Evolutionary conservation across 176 grass and related monocot genomes (phyloP), one percentile per base, ranked within the genome.

Genomic region (Ensete glaucum): DNA sequence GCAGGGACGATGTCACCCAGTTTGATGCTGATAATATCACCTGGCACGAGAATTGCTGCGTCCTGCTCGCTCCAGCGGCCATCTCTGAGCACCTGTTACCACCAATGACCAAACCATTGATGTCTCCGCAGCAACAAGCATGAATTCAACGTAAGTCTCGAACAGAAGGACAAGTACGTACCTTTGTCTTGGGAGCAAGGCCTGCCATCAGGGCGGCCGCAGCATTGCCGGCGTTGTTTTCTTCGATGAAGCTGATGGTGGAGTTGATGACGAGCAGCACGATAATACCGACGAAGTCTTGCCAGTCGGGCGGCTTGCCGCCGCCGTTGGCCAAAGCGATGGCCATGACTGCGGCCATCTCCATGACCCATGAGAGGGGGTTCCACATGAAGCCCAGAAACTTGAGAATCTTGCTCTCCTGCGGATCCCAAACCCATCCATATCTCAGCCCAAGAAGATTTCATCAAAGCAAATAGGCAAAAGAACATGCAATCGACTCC

Each of bases 361-460:
- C 96, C 96, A 99, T 99, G 26, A 99, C 96, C 96, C 96, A 99
- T n/a, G 96, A 99, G 3, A 99, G 76, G 0, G 96, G 96, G 74
- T 99, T 99, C 96, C 96, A 99, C 96, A 99, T 99, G 79, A 99
- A 99, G 25, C 88, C 84, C 49, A 99, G 9, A 80, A 99, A 99
- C 54, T 95, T 99, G 22, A 99, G 88, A 1, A 99, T 5, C 78
- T 89, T 82, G 55, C 86, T 99, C 84, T 99, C 96, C 91, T 93
- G 80, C 20, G 52, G 26, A 57, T n/a, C 43, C 50, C n/a, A 79
- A 27, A 76, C 16, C 1, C 15, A 15, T 63, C 12, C 9, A 1
- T 12, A 50, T 9, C 4, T 58, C 34, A 80, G 19, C 50, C 9
- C 1, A 24, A 73, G n/a, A 60, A 29, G 1, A 25, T 73, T 26